Percentiles rank a stretch among this genome's conserved stretches.
Conservation (phyloP, 2,329 filamentous ascomycete species). For the Phialophora chinensis region DNA sequence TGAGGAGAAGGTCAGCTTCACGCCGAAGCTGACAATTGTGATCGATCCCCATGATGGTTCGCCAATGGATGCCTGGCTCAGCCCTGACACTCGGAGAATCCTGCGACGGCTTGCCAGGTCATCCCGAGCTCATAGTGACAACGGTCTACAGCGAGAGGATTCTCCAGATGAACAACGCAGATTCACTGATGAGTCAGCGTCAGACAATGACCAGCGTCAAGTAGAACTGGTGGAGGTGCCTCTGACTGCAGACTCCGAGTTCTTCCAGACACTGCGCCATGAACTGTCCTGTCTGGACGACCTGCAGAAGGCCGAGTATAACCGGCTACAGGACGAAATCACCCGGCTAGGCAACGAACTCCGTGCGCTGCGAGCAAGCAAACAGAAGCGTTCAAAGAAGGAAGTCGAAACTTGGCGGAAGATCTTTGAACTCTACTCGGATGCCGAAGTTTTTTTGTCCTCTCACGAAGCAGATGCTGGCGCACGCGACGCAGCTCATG, state of each 20-base stretch:
- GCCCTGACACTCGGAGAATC: constrained; percentile 67
- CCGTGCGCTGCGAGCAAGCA: constrained; percentile 64
- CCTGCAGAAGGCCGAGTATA: constrained; percentile 70
- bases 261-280: constrained; percentile 75
- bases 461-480: constrained; percentile 74
- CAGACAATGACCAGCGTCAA: constrained; percentile 20
- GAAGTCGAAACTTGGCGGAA: constrained; percentile 79
- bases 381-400: constrained; percentile 64
- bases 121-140: constrained; percentile 11
- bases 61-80: constrained; percentile 71
- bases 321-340: constrained; percentile 68
- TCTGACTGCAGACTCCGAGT: constrained; percentile 76
- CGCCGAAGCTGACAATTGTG: constrained; percentile 72
- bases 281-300: constrained; percentile 73
- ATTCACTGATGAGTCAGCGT: neutral
- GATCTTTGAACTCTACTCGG: constrained; percentile 81
- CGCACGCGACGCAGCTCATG: constrained; percentile 67
- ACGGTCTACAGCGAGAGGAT: neutral
- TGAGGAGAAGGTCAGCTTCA: constrained; percentile 57
- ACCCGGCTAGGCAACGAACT: constrained; percentile 68
- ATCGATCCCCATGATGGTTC: constrained; percentile 70
- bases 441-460: constrained; percentile 82
- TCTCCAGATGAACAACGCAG: constrained; percentile 8
- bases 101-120: constrained; percentile 65
- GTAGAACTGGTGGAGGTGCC: constrained; percentile 71